Conservation (phyloP, 176 grass and related monocot genomes). For the Carex littledalei region DNA sequence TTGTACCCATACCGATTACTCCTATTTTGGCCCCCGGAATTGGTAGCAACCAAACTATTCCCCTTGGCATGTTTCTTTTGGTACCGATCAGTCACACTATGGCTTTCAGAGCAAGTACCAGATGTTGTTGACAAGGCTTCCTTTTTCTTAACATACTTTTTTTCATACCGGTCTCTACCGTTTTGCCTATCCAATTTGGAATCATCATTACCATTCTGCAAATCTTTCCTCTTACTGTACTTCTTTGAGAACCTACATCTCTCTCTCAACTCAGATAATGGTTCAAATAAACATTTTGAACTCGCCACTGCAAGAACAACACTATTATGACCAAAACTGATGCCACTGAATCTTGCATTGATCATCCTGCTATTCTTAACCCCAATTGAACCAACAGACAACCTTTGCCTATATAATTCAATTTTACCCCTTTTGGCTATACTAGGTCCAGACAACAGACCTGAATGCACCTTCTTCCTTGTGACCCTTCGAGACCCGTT, state of each 20-base stretch:
- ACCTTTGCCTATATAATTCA: conserved; percentile 3
- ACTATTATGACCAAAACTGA: neutral
- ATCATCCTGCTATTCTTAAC: neutral
- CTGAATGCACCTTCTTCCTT: neutral
- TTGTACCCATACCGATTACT: neutral
- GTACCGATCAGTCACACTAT: neutral
- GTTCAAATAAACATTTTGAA: neutral
- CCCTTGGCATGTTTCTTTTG: conserved; percentile 13
- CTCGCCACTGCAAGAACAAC: conserved; percentile 12
- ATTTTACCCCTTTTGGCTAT: conserved; percentile 3
- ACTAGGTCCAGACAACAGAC: neutral
- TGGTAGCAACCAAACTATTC: neutral
- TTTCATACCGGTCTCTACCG: neutral
- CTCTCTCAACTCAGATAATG: neutral
- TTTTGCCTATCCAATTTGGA: neutral
- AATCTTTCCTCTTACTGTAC: neutral
- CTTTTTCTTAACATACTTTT: neutral
- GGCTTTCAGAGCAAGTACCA: neutral
- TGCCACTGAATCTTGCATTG: too few relatives aligned
- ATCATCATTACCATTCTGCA: neutral
- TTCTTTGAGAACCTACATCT: neutral
- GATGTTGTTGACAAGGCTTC: neutral
- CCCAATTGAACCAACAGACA: conserved; percentile 1
- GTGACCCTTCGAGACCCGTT: conserved; percentile 18
- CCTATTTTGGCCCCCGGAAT: neutral